Base-by-base conservation (phyloP, 768 basidiomycete species). In the Pilatotrama ljubarskyi region DNA sequence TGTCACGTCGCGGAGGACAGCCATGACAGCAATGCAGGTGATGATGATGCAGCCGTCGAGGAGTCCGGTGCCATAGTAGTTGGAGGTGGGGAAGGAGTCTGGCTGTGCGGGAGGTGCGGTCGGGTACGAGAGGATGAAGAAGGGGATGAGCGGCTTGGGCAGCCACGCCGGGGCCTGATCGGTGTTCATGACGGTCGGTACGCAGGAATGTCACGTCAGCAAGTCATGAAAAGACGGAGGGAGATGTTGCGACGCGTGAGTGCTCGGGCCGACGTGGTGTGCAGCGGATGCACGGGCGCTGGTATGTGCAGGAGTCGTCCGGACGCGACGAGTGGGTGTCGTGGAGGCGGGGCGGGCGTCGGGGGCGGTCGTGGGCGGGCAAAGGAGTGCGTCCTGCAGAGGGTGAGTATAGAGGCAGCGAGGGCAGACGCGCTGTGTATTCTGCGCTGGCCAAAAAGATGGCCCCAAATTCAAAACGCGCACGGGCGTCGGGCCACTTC, bases 21-120 rank as follows among this genome's bases (percentile, higher is more conserved):
- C 93, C 85, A 97, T 94, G 65, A 88, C 76, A 14, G 88, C 83
- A 58, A 97, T 91, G 73, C 84, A 90, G n/a, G 87, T 82, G 55
- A 94, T 74, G 58, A 95, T 80, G 67, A 96, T 70, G 69, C 86
- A 93, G n/a, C 82, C 73, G 72, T 99, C 97, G 59, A 83, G 79
- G 26, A 76, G 75, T n/a, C 93, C 93, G 22, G 83, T 85, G 50
- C 69, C 77, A 71, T 92, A 95, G 72, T 93, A 88, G 51, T 73
- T 63, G 40, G 87, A 85, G 72, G 84, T 69, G 29, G 77, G 85
- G 75, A 91, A 93, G 5, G 89, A 90, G 76, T 92, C 91, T 50
- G 85, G 79, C 29, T 79, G 62, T 13, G 70, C 58, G 18, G 91
- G 90, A 10, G 81, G 71, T 9, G 75, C 57, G 3, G 80, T 81